Evolutionary conservation across 148 eudicot genomes (phyloP), one percentile per base, ranked within the genome.

Genomic region (Rhododendron mucronatum): DNA sequence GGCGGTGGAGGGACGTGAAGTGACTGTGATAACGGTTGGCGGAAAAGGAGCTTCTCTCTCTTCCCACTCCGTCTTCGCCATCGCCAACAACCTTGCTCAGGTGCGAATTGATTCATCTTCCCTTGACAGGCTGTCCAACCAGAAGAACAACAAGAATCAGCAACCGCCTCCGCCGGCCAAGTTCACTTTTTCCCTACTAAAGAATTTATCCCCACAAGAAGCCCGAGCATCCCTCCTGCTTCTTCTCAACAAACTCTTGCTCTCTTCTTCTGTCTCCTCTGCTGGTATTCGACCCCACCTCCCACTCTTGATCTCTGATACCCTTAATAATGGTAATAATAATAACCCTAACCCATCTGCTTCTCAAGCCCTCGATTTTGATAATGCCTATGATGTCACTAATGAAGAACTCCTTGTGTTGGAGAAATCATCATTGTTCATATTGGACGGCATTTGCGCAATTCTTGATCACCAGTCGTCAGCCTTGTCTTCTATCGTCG

Each of bases 1-100:
- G 61, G 61, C 61, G 21, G 61, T 18, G 20, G 61, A 55, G 20
- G 61, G 21, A 55, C 20, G 61, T 55, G 26, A 69, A 69, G 33
- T 30, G 30, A 50, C 90, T 35, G 86, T 86, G 81, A 85, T 93
- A 50, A 92, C 93, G 1, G 16, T 95, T 35, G 98, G 98, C 14
- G 95, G 95, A 11, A 94, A 93, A 88, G 97, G 95, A 10, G 82
- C 91, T 28, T 87, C 95, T n/a, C 91, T 96, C 53, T 84, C 95
- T 39, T 84, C 98, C 0, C 26, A 93, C 83, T 84, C 95, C 21
- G 88, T 96, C 28, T 93, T 91, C 90, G 89, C 87, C 10, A 79
- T 92, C 20, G 91, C 97, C 11, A 88, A 89, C 37, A 87, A 86
- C 44, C 88, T 92, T 33, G 85, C 93, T 87, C 88, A 77, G 77